These are phyloP conservation scores for Boletus putidus DNA, from an alignment of 1,284 basidiomycete species.

Conservation along the genomic window DNA sequence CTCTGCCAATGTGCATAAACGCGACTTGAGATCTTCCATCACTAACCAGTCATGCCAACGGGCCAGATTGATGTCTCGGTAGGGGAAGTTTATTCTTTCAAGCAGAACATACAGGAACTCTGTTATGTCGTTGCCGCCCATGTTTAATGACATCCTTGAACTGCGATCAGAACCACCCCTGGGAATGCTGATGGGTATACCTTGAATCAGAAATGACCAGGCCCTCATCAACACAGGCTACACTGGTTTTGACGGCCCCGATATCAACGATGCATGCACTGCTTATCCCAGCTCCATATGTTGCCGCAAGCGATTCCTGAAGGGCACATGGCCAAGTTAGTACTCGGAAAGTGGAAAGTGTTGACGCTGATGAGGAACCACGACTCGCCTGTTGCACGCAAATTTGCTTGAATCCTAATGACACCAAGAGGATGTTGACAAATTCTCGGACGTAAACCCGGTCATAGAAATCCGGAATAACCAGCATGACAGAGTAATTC, in stretches of 20 bases:
- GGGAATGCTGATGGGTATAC: constrained; percentile 42
- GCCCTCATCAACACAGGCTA: constrained; percentile 97
- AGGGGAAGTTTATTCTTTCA: constrained; percentile 84
- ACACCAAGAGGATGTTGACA: constrained; percentile 71
- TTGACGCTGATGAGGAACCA: not conserved
- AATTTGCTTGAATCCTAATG: constrained; percentile 90
- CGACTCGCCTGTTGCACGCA: constrained; percentile 79
- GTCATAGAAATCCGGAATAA: constrained; percentile 93
- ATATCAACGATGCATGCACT: constrained; percentile 96
- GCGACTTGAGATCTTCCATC: constrained; percentile 85
- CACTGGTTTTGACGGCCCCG: constrained; percentile 80
- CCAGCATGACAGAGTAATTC: constrained; percentile 86
- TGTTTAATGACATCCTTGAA: constrained; percentile 75
- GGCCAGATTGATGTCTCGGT: constrained; percentile 76
- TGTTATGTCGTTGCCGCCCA: constrained; percentile 94
- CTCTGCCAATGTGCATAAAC: constrained; percentile 82
- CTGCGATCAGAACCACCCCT: constrained; percentile 9
- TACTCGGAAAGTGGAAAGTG: not conserved
- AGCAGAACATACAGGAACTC: constrained; percentile 84
- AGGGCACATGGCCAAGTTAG: not conserved
- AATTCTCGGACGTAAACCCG: constrained; percentile 81
- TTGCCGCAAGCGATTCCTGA: constrained; percentile 91
- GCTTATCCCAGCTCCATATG: constrained; percentile 93
- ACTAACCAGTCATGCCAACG: constrained; percentile 83
- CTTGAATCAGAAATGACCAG: constrained; percentile 86